Conservation (phyloP, 2,329 filamentous ascomycete genomes). For the Microcera coccophila region DNA sequence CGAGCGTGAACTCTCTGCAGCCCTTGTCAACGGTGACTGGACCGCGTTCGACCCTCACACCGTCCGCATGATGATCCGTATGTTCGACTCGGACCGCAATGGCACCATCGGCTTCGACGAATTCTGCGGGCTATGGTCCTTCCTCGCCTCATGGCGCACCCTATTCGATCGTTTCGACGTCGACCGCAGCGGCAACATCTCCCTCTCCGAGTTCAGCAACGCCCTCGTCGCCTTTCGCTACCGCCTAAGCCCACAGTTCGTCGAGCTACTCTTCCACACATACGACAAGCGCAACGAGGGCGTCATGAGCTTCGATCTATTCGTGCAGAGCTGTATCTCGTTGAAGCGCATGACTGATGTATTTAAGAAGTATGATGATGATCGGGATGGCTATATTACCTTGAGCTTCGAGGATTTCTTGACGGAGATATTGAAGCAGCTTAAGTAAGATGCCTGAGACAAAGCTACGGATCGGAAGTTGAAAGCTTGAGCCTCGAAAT, state of each 20-base stretch:
- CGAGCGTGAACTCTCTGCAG: constrained; percentile 80
- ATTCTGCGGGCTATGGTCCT: constrained; percentile 95
- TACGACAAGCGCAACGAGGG: constrained; percentile 75
- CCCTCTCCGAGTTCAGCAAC: constrained; percentile 79
- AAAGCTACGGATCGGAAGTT: background rate
- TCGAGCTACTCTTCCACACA: constrained; percentile 78
- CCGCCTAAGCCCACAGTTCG: constrained; percentile 77
- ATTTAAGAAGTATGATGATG: constrained; percentile 98
- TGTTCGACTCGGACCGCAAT: constrained; percentile 92
- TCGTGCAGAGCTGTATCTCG: constrained; percentile 95
- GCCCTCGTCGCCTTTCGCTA: constrained; percentile 93
- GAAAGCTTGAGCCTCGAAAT: no score
- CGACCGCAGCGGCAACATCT: constrained; percentile 83
- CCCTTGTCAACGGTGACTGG: constrained; percentile 95
- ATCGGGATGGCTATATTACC: constrained; percentile 89
- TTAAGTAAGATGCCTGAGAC: constrained; percentile 41
- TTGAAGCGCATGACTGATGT: constrained; percentile 98
- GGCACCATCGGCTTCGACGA: constrained; percentile 92
- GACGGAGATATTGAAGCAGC: constrained; percentile 61
- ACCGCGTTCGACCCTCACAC: constrained; percentile 90
- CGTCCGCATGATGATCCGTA: constrained; percentile 98
- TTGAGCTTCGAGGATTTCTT: constrained; percentile 79
- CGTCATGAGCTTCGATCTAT: constrained; percentile 87
- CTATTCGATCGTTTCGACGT: constrained; percentile 94
- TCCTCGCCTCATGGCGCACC: constrained; percentile 87